Percentiles rank a stretch among this genome's conserved stretches.
These are phyloP conservation scores for Malassezia dermatis DNA, from an alignment of 1,284 basidiomycete genomes.

Conservation along the genomic window DNA sequence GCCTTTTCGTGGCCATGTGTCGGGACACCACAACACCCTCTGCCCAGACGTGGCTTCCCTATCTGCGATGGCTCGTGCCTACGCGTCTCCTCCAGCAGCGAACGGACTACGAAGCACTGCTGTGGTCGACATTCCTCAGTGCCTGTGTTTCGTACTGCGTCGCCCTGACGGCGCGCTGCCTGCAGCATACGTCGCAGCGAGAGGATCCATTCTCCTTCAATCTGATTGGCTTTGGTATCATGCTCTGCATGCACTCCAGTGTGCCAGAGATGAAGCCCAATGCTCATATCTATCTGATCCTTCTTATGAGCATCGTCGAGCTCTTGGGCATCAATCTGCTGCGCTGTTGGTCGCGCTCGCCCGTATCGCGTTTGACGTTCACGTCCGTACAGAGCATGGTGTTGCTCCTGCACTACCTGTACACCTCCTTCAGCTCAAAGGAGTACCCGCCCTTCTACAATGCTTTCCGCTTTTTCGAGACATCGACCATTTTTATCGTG, in stretches of 20 bases:
- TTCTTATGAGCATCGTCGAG: constrained; percentile 31
- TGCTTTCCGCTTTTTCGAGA: constrained; percentile 29
- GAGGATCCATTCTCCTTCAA: constrained; percentile 37
- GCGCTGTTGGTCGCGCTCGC: constrained; percentile 11
- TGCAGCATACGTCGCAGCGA: constrained; percentile 5
- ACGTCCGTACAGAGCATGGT: constrained; percentile 28
- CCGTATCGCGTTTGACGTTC: constrained; percentile 23
- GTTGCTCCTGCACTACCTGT: constrained; percentile 27
- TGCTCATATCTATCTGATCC: constrained; percentile 35
- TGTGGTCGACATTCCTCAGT: constrained; percentile 9
- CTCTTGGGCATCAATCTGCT: constrained; percentile 21
- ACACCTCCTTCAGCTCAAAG: constrained; percentile 16
- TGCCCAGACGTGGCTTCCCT: constrained; percentile 21
- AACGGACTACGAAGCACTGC: not conserved
- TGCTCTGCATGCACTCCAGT: constrained; percentile 32
- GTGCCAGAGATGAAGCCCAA: constrained; percentile 26
- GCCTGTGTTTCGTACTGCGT: constrained; percentile 13
- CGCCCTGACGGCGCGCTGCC: constrained; percentile 1
- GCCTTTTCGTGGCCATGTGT: constrained; percentile 20
- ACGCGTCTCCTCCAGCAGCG: not conserved
- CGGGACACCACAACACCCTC: constrained; percentile 19
- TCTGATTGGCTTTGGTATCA: constrained; percentile 33
- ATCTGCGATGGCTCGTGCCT: constrained; percentile 19
- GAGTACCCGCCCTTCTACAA: constrained; percentile 34
- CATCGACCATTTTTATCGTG: constrained; percentile 25